Evolutionary conservation across 331 rosid species (phyloP).

Genomic region (Quercus tomentella): DNA sequence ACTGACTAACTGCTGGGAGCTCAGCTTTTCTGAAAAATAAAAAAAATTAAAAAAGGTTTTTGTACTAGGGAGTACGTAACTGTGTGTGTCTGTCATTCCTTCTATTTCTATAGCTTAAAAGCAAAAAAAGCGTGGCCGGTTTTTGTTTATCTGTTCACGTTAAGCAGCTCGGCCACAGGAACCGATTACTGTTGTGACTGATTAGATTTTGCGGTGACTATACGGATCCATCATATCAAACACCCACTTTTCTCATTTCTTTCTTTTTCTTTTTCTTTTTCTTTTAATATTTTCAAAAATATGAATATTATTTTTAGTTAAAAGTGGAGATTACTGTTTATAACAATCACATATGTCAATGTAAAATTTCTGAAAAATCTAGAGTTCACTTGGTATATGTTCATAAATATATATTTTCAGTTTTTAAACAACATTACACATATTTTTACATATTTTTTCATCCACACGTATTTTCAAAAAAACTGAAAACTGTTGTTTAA

Average conservation of each 20-base stretch:
- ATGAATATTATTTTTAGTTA: too few relatives aligned
- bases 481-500: fast-evolving
- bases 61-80: too few relatives aligned
- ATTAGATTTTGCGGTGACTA: neutral
- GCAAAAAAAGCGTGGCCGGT: neutral
- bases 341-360: fast-evolving
- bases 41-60: too few relatives aligned
- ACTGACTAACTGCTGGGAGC: too few relatives aligned
- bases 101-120: neutral
- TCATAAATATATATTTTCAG: too few relatives aligned
- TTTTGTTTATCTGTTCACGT: neutral
- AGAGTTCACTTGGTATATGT: fast-evolving
- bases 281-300: too few relatives aligned
- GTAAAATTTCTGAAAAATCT: too few relatives aligned
- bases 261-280: too few relatives aligned
- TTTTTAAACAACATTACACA: fast-evolving
- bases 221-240: neutral
- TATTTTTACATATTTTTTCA: fast-evolving
- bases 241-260: neutral
- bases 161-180: neutral
- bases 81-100: too few relatives aligned
- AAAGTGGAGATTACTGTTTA: too few relatives aligned
- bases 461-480: fast-evolving
- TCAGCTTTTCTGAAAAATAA: too few relatives aligned
- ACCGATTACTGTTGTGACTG: neutral